A percentile compares a stretch with the other conserved stretches of the same genome.
Conservation (phyloP, 192 early-diverging fungal genomes). For the Allomyces javanicus region DNA sequence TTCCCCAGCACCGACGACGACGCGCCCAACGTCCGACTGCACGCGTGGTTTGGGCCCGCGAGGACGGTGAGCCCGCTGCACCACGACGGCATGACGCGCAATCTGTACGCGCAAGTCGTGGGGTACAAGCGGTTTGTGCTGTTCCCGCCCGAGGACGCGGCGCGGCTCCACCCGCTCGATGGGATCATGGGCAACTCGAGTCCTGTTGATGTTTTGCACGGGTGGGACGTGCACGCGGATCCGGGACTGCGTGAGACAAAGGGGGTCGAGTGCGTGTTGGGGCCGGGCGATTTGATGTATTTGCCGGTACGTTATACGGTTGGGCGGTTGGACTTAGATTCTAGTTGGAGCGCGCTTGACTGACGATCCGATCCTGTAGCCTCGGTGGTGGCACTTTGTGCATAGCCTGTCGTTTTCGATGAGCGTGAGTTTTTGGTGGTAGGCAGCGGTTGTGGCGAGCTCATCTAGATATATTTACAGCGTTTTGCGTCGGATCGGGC, state of each 20-base stretch:
- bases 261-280: not conserved
- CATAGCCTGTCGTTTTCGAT: not conserved
- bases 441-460: no score
- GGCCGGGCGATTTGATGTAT: not conserved
- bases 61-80: conserved; percentile 5
- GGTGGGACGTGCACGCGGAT: not conserved
- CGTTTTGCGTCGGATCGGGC: no score
- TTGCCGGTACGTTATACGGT: not conserved
- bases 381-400: not conserved
- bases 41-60: conserved; percentile 7
- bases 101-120: conserved; percentile 8
- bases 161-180: not conserved
- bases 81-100: conserved; percentile 3
- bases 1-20: conserved; percentile 1
- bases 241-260: not conserved
- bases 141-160: not conserved
- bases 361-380: not conserved
- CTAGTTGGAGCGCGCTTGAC: not conserved
- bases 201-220: not conserved
- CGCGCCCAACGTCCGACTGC: not conserved
- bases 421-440: not conserved
- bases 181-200: not conserved
- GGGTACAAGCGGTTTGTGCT: conserved; percentile 1
- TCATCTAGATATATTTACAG: no score
- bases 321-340: not conserved